Evolutionary conservation across 768 basidiomycete species (phyloP).

Genomic region (Lactarius indigo): DNA sequence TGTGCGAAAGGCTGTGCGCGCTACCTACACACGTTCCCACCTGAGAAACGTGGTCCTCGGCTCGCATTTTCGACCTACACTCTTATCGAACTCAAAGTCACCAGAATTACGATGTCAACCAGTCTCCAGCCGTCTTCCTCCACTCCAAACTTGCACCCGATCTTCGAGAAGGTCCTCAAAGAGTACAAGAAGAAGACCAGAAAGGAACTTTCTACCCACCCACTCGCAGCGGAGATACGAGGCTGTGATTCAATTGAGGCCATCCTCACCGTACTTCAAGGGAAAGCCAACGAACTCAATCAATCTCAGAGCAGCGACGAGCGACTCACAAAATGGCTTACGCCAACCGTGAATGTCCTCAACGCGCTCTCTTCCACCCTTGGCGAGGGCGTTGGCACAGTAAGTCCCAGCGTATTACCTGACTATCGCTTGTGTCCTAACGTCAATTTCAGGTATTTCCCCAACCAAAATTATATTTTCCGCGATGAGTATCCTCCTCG

Average conservation of each 20-base stretch:
- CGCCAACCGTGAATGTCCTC: neutral
- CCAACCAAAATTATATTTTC: no score
- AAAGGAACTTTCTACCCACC: neutral
- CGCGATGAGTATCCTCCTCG: no score
- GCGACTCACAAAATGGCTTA: neutral
- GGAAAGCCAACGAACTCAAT: neutral
- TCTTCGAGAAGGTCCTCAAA: neutral
- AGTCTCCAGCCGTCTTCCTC: neutral
- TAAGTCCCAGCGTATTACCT: neutral
- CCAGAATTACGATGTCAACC: neutral
- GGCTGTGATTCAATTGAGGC: neutral
- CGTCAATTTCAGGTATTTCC: no score
- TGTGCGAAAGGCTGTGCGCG: no score
- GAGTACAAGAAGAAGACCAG: neutral
- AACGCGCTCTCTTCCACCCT: neutral
- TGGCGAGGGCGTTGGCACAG: neutral
- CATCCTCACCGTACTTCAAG: neutral
- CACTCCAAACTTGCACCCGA: neutral
- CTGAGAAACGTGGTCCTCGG: no score
- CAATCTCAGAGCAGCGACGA: neutral
- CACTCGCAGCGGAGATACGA: neutral
- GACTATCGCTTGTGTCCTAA: no score
- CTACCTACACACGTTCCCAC: no score
- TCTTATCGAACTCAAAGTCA: no score
- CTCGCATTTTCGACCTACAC: no score